Evolutionary conservation across 1,139 yeast species (phyloP), one percentile per base, ranked within the genome.

Genomic region (Sugiyamaella xylanicola): DNA sequence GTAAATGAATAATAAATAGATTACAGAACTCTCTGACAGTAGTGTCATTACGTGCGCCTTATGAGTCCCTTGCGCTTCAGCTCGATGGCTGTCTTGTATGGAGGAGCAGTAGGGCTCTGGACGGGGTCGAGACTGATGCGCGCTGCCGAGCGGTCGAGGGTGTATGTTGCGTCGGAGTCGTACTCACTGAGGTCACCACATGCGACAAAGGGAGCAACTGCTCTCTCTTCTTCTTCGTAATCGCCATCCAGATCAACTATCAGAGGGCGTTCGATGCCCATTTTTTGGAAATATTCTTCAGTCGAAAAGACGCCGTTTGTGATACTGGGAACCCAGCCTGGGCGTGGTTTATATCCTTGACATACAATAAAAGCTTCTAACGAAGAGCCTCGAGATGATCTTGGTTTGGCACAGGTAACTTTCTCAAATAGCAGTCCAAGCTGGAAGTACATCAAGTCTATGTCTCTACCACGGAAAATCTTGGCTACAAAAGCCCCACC

Each of bases 401-500:
- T 78, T 16, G 99, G 99, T 69, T 93, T 93, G 11, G 98, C 98
- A 72, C 99, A 92, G 1, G 92, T 81, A 11, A 93, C 97, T 57
- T 79, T 80, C 48, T 87, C 95, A 69, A 93, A 93, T 42, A 93
- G 74, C 62, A 83, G 82, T 2, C 97, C 91, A 37, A 93, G 75
- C 70, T 93, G 98, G 20, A 95, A 85, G 70, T 93, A 93, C 69
- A 93, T 76, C 65, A 93, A 78, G 68, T 93, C 98, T 56, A 92
- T 91, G 67, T 93, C 99, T 66, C 98, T 78, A 4, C 99, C 99
- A 64, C 99, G 78, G 73, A 93, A 93, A 56, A 93, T 91, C 73
- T 93, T 93, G 48, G 99, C 99, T 40, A 92, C 96, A 75, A 93
- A 93, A 0, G 87, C 78, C 49, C 99, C 99, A 36, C 96, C 97